Percentiles rank a stretch among this genome's conserved stretches.
Evolutionary conservation across 306 rosid genomes (phyloP).

Genomic region (Cicer pinnatifidum): DNA sequence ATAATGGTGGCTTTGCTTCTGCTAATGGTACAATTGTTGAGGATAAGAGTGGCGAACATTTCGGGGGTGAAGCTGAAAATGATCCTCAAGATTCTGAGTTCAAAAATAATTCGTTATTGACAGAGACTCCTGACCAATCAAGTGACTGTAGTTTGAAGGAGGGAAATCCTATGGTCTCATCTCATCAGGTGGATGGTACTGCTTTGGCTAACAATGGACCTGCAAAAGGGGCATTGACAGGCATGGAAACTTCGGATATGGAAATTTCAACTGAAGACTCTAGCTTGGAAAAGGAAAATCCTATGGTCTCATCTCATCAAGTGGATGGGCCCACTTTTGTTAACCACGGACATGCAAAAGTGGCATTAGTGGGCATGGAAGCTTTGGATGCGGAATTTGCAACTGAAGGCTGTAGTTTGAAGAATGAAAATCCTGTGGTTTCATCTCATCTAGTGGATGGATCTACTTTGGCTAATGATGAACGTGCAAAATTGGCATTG

Average conservation of each 20-base stretch:
- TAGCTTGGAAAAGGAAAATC: constrained; percentile 23
- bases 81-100: constrained; percentile 36
- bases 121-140: constrained; percentile 27
- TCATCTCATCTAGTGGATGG: constrained; percentile 39
- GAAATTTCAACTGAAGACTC: neutral
- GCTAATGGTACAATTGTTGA: constrained; percentile 19
- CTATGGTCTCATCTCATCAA: constrained; percentile 22
- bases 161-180: neutral
- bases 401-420: neutral
- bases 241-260: neutral
- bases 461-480: constrained; percentile 38
- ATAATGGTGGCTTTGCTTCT: constrained; percentile 22
- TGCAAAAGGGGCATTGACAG: neutral
- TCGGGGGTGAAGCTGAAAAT: constrained; percentile 28
- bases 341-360: neutral
- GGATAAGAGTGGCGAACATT: constrained; percentile 39
- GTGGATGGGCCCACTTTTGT: constrained; percentile 31
- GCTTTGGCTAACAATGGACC: neutral
- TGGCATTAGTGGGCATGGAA: constrained; percentile 14
- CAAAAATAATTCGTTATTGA: neutral
- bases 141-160: constrained; percentile 4
- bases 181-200: neutral
- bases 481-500: constrained; percentile 18
- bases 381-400: neutral
- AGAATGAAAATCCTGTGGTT: constrained; percentile 18